phyloP scores from a whole-genome alignment of 805 yeast species.

The Pichia pseudocactophila region DNA sequence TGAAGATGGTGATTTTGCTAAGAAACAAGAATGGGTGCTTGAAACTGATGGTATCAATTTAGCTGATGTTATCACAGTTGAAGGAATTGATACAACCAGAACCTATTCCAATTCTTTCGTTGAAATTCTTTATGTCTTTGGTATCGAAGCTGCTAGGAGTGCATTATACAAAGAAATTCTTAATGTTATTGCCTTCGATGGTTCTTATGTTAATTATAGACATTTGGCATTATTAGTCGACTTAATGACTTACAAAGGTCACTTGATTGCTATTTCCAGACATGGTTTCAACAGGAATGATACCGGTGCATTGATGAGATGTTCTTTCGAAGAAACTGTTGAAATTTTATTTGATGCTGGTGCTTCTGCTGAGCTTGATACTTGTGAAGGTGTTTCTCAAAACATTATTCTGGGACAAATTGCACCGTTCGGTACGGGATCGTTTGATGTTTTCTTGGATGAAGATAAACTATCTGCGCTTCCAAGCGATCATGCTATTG shows the following conservation, averaged over 20 bases:
- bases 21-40: conserved; percentile 93
- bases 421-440: conserved; percentile 98
- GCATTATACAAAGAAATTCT: conserved; percentile 90
- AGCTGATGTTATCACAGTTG: conserved; percentile 89
- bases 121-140: conserved; percentile 87
- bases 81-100: conserved; percentile 86
- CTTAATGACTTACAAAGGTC: conserved; percentile 98
- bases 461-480: conserved; percentile 70
- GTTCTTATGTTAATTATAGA: conserved; percentile 97
- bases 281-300: conserved; percentile 98
- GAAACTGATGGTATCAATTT: conserved; percentile 98
- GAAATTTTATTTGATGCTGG: conserved; percentile 97
- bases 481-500: conserved; percentile 38
- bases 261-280: conserved; percentile 96
- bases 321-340: conserved; percentile 98
- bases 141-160: conserved; percentile 96
- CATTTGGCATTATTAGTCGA: conserved; percentile 97
- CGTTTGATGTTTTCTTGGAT: conserved; percentile 91
- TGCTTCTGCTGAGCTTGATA: conserved; percentile 95
- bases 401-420: conserved; percentile 96
- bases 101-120: conserved; percentile 95
- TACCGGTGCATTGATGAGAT: conserved; percentile 98
- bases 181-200: conserved; percentile 98
- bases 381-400: conserved; percentile 97
- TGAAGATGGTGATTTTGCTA: conserved; percentile 76